phyloP scores from a whole-genome alignment of 2,329 filamentous ascomycete genomes.

The Aspergillus sp. region DNA sequence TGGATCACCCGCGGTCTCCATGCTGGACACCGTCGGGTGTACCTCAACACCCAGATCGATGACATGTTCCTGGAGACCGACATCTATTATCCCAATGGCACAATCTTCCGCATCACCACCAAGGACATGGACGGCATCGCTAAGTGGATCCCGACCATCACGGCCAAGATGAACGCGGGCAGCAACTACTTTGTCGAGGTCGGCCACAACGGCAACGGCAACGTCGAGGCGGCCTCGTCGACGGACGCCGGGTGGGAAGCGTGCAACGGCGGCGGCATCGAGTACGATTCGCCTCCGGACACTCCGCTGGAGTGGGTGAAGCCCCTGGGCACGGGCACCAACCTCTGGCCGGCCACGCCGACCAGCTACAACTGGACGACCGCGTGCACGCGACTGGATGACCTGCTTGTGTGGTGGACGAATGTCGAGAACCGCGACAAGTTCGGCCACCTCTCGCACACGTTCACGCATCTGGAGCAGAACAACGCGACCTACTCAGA shows the following conservation, averaged over 20 bases:
- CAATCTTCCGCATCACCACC: slow-evolving; percentile 49
- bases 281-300: slow-evolving; percentile 45
- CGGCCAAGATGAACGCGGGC: slow-evolving; percentile 49
- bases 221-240: slow-evolving; percentile 40
- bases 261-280: slow-evolving; percentile 41
- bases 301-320: slow-evolving; percentile 51
- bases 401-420: slow-evolving; percentile 54
- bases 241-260: slow-evolving; percentile 16
- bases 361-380: slow-evolving; percentile 49
- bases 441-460: slow-evolving; percentile 61
- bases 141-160: slow-evolving; percentile 40
- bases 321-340: slow-evolving; percentile 50
- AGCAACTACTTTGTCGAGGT: slow-evolving; percentile 54
- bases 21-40: slow-evolving; percentile 54
- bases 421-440: slow-evolving; percentile 49
- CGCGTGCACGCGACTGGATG: slow-evolving; percentile 50
- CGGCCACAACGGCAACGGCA: slow-evolving; percentile 57
- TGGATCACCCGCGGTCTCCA: slow-evolving; percentile 60
- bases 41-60: slow-evolving; percentile 59
- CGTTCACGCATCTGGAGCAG: slow-evolving; percentile 58
- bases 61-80: slow-evolving; percentile 59
- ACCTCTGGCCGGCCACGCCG: slow-evolving; percentile 48
- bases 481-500: slow-evolving; percentile 61
- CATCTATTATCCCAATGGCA: slow-evolving; percentile 49
- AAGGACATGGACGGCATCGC: slow-evolving; percentile 49